These are phyloP conservation scores for Paramecium bursaria DNA, from an alignment of 73 alveolate species.

Conservation along the genomic window DNA sequence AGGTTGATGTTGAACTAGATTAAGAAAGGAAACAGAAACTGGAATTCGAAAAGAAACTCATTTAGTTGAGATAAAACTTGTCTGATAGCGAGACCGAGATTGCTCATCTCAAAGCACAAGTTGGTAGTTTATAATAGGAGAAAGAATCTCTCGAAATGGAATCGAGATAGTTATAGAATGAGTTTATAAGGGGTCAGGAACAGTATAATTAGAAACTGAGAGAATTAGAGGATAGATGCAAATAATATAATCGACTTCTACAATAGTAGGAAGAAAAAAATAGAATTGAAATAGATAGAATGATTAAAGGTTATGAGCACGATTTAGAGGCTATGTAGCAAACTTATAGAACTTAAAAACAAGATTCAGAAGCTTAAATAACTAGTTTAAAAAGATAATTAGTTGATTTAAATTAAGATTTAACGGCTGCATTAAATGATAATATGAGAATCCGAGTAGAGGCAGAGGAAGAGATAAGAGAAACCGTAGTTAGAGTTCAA, in stretches of 20 bases:
- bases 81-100: too few relatives aligned
- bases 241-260: conserved; percentile 4
- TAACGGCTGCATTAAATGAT: conserved; percentile 18
- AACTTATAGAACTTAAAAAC: background rate
- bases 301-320: conserved; percentile 5
- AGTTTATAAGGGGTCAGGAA: conserved; percentile 49
- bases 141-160: conserved; percentile 21
- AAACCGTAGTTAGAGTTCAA: conserved; percentile 41
- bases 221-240: conserved; percentile 42
- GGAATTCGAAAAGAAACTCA: conserved; percentile 22
- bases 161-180: conserved; percentile 2
- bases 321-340: background rate
- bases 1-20: conserved; percentile 27
- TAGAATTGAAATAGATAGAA: conserved; percentile 40
- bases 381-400: conserved; percentile 9
- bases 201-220: conserved; percentile 27
- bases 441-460: conserved; percentile 48
- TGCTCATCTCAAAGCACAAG: too few relatives aligned
- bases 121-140: too few relatives aligned
- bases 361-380: conserved; percentile 34
- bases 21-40: conserved; percentile 2
- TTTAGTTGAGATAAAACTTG: too few relatives aligned
- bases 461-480: conserved; percentile 59
- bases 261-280: conserved; percentile 3
- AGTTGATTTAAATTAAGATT: conserved; percentile 26